Evolutionary conservation across 2,329 filamentous ascomycete genomes (phyloP), one percentile per base, ranked within the genome.

Genomic region (Grosmannia serpens): DNA sequence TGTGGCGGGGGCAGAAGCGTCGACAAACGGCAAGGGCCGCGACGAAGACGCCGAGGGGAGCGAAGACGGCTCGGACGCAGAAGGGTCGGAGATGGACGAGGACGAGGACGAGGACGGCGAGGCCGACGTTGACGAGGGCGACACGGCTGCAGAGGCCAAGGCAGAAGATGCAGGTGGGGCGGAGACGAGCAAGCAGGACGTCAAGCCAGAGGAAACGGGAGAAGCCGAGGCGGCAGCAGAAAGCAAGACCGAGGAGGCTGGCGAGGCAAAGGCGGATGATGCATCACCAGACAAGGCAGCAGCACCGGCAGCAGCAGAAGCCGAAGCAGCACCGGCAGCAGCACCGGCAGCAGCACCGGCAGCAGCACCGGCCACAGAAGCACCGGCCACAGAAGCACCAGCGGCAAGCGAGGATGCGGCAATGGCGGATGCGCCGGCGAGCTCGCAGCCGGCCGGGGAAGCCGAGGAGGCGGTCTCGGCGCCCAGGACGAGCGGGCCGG

Each of bases 1-100:
- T n/a, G 15, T 20, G 20, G 27, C 29, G 7, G 41, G 8, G 1
- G 27, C 49, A n/a, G 33, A 15, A 11, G 57, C 26, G 8, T 10
- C 35, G 26, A 41, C 51, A 44, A 56, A 56, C 38, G 55, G 56
- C 56, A 63, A 59, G 56, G 54, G 29, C 41, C 51, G 57, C 51
- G 56, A 50, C 49, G 58, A 61, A 2, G 57, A 62, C 15, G 56
- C 26, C 20, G 58, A 61, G 20, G 61, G 61, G 26, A 62, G 59
- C 35, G 61, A 62, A 13, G 59, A 62, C 7, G 61, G 59, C 26
- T 58, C 60, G 17, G 62, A 62, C 2, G 59, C 41, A 20, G 62
- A 62, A 5, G 61, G 54, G 22, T 58, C 55, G 6, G 60, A 61
- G 11, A 62, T 59, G 59, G 61, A 62, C 11, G 62, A 64, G 41